Evolutionary conservation across 495 filamentous ascomycete species (phyloP).

Genomic region (Hypomontagnella submonticulosa): DNA sequence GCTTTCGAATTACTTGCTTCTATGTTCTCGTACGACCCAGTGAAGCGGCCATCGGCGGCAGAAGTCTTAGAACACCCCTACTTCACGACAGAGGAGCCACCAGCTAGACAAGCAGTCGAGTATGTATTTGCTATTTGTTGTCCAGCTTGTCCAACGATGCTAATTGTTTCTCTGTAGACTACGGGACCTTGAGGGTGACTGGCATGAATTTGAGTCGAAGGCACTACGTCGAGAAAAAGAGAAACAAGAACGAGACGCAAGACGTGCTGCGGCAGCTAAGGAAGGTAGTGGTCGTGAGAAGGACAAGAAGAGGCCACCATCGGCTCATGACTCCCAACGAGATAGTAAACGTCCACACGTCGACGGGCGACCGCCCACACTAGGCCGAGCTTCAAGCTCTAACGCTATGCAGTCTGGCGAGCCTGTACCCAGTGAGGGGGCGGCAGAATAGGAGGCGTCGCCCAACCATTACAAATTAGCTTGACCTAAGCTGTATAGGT

Average conservation of each 20-base stretch:
- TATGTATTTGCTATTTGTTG: conserved; percentile 60
- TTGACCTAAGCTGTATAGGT: background rate
- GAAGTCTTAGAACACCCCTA: conserved; percentile 91
- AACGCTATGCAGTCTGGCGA: conserved; percentile 19
- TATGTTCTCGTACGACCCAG: conserved; percentile 90
- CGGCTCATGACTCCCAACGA: conserved; percentile 48
- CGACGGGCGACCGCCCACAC: conserved; percentile 38
- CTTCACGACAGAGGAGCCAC: conserved; percentile 85
- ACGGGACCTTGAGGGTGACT: conserved; percentile 87
- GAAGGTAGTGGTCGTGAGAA: conserved; percentile 56
- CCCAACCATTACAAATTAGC: background rate
- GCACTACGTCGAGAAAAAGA: conserved; percentile 91
- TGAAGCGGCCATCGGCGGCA: conserved; percentile 82
- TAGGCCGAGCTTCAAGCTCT: conserved; percentile 19
- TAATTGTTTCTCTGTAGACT: conserved; percentile 65
- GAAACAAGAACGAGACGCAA: conserved; percentile 77
- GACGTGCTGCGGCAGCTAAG: conserved; percentile 63
- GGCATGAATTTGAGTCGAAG: conserved; percentile 99
- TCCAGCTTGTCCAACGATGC: conserved; percentile 1
- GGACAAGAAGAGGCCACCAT: conserved; percentile 61
- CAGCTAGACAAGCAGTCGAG: conserved; percentile 81
- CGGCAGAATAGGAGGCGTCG: conserved; percentile 9
- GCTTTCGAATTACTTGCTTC: conserved; percentile 83
- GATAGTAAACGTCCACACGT: conserved; percentile 58
- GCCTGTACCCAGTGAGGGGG: conserved; percentile 5